A percentile compares a stretch with the other conserved stretches of the same genome.
Evolutionary conservation across 208 protist genomes (phyloP).

Genomic region (Acanthamoeba castellanii): DNA sequence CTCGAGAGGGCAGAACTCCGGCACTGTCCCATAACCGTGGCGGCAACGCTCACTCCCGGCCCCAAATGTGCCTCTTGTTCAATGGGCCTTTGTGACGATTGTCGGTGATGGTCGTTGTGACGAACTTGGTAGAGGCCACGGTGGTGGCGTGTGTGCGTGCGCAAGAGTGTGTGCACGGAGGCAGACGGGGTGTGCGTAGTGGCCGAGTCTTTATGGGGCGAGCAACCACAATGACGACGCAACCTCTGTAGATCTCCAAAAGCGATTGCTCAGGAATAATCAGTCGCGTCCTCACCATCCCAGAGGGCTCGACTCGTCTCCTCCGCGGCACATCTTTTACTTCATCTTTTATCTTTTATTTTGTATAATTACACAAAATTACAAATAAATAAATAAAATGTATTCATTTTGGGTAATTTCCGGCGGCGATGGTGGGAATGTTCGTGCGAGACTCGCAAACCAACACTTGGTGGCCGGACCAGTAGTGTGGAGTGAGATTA

Average conservation of each 20-base stretch:
- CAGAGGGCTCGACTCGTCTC: conserved; percentile 47
- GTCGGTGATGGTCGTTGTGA: too few species aligned
- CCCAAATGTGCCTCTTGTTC: too few species aligned
- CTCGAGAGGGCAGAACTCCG: too few species aligned
- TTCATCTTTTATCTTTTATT: background rate
- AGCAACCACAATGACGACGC: conserved; percentile 1
- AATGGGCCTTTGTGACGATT: too few species aligned
- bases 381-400: too few species aligned
- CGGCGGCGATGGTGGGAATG: background rate
- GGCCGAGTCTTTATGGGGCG: conserved; percentile 62
- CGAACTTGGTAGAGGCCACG: too few species aligned
- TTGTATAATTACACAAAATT: too few species aligned
- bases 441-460: background rate
- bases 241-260: conserved; percentile 49
- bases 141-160: too few species aligned
- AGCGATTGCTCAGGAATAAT: conserved; percentile 52
- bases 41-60: too few species aligned
- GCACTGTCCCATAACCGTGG: too few species aligned
- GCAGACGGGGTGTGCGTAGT: conserved; percentile 53
- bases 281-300: background rate
- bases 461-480: too few species aligned
- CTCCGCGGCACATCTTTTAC: conserved; percentile 1
- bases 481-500: too few species aligned
- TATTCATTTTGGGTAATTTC: background rate
- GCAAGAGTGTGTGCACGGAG: background rate